Conservation (phyloP, 2,329 filamentous ascomycete species). For the Daldinia eschscholtzii region DNA sequence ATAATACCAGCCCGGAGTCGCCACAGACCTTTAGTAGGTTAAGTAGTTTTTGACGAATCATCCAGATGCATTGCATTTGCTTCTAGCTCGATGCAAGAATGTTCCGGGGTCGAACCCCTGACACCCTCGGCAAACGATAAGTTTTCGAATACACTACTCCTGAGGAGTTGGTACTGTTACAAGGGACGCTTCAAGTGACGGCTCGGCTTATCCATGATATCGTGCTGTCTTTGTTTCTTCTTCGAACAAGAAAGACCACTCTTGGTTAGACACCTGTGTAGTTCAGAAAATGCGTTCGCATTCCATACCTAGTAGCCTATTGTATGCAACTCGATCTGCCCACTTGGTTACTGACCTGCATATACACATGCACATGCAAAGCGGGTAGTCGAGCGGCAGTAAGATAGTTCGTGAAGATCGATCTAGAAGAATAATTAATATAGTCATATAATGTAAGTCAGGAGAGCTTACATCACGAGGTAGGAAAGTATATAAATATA, state of each 20-base stretch:
- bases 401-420: constrained; percentile 21
- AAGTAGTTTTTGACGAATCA: constrained; percentile 31
- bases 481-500: too few species aligned
- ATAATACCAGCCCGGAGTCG: neutral
- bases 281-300: constrained; percentile 5
- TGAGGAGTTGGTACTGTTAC: constrained; percentile 33
- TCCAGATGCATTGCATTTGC: constrained; percentile 9
- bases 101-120: constrained; percentile 28
- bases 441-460: constrained; percentile 27
- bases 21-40: constrained; percentile 19
- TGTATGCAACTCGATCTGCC: constrained; percentile 32
- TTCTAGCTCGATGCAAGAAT: constrained; percentile 33
- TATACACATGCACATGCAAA: constrained; percentile 39
- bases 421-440: constrained; percentile 18
- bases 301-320: constrained; percentile 10
- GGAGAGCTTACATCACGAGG: constrained; percentile 7
- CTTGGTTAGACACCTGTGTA: neutral
- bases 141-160: constrained; percentile 37
- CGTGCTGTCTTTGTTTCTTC: constrained; percentile 1
- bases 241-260: neutral
- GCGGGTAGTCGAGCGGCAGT: constrained; percentile 34
- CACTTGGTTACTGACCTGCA: constrained; percentile 25
- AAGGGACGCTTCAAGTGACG: constrained; percentile 37
- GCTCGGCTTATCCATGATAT: constrained; percentile 24
- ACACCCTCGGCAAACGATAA: constrained; percentile 22